Evolutionary conservation across 192 early-diverging fungal species (phyloP), one percentile per base, ranked within the genome.

Genomic region (Podila epicladia): DNA sequence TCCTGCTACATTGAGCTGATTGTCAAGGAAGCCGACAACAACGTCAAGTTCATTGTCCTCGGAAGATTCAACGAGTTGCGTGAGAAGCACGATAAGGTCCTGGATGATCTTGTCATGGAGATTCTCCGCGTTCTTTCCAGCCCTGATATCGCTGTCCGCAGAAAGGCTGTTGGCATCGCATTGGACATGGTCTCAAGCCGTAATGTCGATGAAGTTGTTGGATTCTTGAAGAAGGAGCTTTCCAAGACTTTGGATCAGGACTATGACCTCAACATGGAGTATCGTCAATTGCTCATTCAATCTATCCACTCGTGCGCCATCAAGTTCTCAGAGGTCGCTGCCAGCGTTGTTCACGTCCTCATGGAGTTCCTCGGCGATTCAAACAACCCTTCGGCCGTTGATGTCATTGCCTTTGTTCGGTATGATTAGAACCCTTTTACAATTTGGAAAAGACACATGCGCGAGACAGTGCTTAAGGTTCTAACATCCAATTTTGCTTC

Each of bases 91-190:
- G 95, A 94, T 51, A 87, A 92, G 71, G 91, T 97, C 31, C 79
- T 99, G 51, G 96, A 97, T 72, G 96, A 97, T 65, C 83, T 96
- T 55, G 96, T 95, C n/a, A 96, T 99, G 94, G 98, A 99, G 82
- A 91, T 98, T 79, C 86, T 99, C 67, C 93, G 96, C 35, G 95
- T 99, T 19, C 82, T 98, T 31, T 84, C 88, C 61, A 94, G 95
- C 65, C 97, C 97, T 58, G 98, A 99, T 75, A 91, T 99, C 79
- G 95, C 94, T 65, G 98, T 99, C 45, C 93, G 98, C 37, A 90
- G 92, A 73, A 97, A 95, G 84, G 93, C 91, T 58, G 80, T 98
- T 35, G 84, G 85, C 22, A 95, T 99, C 61, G 94, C 94, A 62
- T 89, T 98, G 89, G 96, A 97, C 35, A 93, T 99, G 89, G 93